Conservation (phyloP, 805 yeast genomes). For the Phaffomyces thermotolerans region DNA sequence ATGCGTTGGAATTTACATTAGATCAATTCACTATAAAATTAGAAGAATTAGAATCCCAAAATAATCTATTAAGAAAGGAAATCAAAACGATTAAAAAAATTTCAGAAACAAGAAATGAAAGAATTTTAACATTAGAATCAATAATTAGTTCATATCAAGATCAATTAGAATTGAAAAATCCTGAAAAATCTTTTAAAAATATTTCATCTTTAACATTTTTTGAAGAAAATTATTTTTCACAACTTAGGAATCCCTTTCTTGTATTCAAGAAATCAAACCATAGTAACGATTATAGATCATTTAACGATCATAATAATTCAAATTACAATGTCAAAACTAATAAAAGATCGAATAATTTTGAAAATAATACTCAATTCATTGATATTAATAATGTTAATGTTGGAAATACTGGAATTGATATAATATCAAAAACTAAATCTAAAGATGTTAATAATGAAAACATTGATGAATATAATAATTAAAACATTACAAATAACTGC, state of each 20-base stretch:
- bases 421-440: background rate
- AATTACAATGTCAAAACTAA: background rate
- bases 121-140: conserved; percentile 47
- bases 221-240: conserved; percentile 8
- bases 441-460: background rate
- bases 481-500: no score
- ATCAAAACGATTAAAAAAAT: conserved; percentile 47
- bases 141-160: conserved; percentile 43
- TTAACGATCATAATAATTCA: background rate
- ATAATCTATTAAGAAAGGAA: conserved; percentile 49
- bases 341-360: background rate
- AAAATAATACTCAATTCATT: background rate
- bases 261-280: conserved; percentile 3
- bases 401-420: background rate
- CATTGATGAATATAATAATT: no score
- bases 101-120: conserved; percentile 47
- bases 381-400: background rate
- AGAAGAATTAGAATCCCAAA: conserved; percentile 56
- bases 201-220: background rate
- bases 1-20: conserved; percentile 50
- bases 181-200: conserved; percentile 3
- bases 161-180: conserved; percentile 5
- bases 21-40: conserved; percentile 51
- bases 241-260: conserved; percentile 14
- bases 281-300: background rate